Evolutionary conservation across 495 filamentous ascomycete species (phyloP).

Genomic region (Bryoglossum gracile): DNA sequence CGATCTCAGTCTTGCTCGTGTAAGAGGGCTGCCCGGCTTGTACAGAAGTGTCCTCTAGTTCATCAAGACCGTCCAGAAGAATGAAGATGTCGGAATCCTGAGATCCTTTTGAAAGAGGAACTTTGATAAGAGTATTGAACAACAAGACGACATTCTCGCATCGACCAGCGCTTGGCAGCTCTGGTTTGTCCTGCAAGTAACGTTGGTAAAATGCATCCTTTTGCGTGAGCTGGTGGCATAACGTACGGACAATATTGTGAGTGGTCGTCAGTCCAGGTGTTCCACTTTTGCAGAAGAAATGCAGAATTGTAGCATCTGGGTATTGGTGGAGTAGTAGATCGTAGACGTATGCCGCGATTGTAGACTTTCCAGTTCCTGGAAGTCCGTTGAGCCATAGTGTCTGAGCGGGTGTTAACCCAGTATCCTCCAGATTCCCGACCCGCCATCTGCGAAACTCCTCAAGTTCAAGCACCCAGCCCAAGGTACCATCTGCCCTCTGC

Average conservation of each 20-base stretch:
- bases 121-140: background rate
- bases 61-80: conserved; percentile 8
- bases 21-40: background rate
- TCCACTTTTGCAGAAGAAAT: conserved; percentile 11
- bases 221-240: conserved; percentile 2
- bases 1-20: background rate
- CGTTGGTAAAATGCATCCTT: background rate
- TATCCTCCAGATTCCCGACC: background rate
- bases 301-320: conserved; percentile 2
- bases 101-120: background rate
- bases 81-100: conserved; percentile 1
- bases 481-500: background rate
- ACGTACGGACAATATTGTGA: conserved; percentile 3
- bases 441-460: conserved; percentile 6
- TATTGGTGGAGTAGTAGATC: conserved; percentile 1
- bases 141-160: background rate
- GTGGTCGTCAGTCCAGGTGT: background rate
- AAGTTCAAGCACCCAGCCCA: conserved; percentile 6
- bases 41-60: background rate
- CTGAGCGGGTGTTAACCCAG: background rate
- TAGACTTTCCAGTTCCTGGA: conserved; percentile 10
- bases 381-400: conserved; percentile 7
- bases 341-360: conserved; percentile 3
- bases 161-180: background rate
- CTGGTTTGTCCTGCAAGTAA: background rate